phyloP scores from a whole-genome alignment of 1,139 yeast genomes.

The Dujonia santamariae region DNA sequence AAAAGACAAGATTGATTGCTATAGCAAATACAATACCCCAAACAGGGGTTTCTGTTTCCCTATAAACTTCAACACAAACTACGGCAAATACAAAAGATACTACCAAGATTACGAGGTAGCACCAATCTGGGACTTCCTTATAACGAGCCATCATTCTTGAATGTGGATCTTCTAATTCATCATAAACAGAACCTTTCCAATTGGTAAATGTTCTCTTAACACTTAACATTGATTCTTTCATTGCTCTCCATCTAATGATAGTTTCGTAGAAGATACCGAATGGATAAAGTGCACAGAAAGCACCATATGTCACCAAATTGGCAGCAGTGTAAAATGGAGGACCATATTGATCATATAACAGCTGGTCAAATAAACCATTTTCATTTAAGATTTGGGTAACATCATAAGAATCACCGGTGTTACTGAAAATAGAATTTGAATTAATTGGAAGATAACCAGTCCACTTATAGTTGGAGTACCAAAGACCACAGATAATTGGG shows the following conservation, averaged over 20 bases:
- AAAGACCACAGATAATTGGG: constrained; percentile 39
- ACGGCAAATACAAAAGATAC: constrained; percentile 32
- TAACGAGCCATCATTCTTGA: constrained; percentile 50
- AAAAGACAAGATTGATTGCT: constrained; percentile 49
- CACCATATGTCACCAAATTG: constrained; percentile 50
- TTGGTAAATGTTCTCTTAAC: constrained; percentile 21
- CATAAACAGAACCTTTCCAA: constrained; percentile 23
- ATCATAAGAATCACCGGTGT: constrained; percentile 38
- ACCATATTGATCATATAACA: constrained; percentile 40
- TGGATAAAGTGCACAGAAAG: constrained; percentile 55
- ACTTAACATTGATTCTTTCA: constrained; percentile 12
- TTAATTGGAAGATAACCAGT: constrained; percentile 52
- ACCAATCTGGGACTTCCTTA: constrained; percentile 61
- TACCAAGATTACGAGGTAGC: constrained; percentile 45
- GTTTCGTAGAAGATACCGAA: constrained; percentile 44
- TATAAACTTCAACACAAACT: constrained; percentile 41
- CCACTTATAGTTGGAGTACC: constrained; percentile 49
- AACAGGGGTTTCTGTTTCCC: constrained; percentile 43
- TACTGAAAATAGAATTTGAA: constrained; percentile 42
- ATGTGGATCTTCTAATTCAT: constrained; percentile 47
- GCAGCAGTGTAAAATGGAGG: constrained; percentile 63
- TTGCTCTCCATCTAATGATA: constrained; percentile 25
- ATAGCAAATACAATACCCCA: constrained; percentile 59
- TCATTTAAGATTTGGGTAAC: constrained; percentile 37
- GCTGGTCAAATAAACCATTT: constrained; percentile 29